Conservation (phyloP, 805 yeast species). For the Deakozyma indianensis region DNA sequence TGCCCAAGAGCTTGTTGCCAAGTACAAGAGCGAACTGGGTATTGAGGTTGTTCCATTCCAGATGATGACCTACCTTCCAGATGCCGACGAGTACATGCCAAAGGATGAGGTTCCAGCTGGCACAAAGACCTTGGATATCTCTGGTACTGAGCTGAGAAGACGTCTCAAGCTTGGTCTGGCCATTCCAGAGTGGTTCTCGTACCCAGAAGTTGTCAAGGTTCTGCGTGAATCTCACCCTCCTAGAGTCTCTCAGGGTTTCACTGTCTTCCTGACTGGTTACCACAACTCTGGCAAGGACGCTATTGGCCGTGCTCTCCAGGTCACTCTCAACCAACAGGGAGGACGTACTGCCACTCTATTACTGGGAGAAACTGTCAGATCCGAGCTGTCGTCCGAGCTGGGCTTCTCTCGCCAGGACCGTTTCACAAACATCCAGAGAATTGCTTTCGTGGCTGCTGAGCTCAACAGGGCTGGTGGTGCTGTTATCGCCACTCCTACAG, state of each 20-base stretch:
- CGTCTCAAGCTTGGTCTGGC: conserved; percentile 73
- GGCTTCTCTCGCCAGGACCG: conserved; percentile 27
- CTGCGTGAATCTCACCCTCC: conserved; percentile 90
- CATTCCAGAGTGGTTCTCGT: conserved; percentile 95
- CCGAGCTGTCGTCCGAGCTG: conserved; percentile 26
- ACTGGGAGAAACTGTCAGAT: conserved; percentile 29
- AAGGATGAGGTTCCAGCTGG: conserved; percentile 77
- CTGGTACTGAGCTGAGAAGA: conserved; percentile 89
- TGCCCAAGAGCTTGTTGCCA: conserved; percentile 79
- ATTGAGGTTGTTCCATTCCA: conserved; percentile 92
- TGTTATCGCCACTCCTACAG: conserved; percentile 53
- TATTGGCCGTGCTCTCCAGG: conserved; percentile 70
- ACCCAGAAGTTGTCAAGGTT: conserved; percentile 88
- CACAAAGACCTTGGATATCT: conserved; percentile 73
- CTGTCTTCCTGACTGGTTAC: conserved; percentile 48
- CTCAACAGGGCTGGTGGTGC: conserved; percentile 85
- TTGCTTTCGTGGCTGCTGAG: conserved; percentile 57
- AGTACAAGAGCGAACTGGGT: conserved; percentile 60
- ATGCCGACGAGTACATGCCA: conserved; percentile 89
- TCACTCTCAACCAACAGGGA: conserved; percentile 82
- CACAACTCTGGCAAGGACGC: conserved; percentile 47
- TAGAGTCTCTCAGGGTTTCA: conserved; percentile 78
- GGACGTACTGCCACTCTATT: conserved; percentile 63
- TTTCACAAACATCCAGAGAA: conserved; percentile 27
- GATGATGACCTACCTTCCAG: conserved; percentile 93